Percentiles rank a stretch among this genome's conserved stretches.
These are phyloP conservation scores for Crithidia expoeki DNA, from an alignment of 208 protist species.

Conservation along the genomic window DNA sequence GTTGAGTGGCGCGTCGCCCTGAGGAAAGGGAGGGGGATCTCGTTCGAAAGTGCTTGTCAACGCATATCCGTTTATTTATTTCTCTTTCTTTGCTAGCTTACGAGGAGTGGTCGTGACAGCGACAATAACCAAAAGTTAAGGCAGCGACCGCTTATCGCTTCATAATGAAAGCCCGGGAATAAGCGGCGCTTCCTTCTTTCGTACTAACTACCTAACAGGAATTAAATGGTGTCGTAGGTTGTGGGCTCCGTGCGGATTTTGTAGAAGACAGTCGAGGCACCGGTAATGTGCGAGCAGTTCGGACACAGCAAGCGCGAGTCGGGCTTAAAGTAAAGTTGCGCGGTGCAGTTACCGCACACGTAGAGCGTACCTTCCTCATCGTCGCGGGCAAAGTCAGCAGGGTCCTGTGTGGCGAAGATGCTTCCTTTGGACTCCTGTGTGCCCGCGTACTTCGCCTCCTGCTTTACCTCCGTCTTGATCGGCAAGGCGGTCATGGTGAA, in stretches of 20 bases:
- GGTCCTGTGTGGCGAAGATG: constrained; percentile 19
- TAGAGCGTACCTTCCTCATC: constrained; percentile 66
- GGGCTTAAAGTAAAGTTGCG: constrained; percentile 56
- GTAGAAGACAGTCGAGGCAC: constrained; percentile 90
- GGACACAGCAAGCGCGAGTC: constrained; percentile 73
- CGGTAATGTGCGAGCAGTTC: constrained; percentile 76
- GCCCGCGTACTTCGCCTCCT: constrained; percentile 14
- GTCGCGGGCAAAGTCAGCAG: constrained; percentile 5
- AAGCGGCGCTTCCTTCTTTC: too few species aligned
- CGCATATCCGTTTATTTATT: too few species aligned
- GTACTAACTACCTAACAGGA: too few species aligned
- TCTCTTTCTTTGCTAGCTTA: too few species aligned
- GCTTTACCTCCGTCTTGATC: constrained; percentile 38
- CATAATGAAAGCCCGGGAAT: too few species aligned
- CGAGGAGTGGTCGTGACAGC: too few species aligned
- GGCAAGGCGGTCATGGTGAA: constrained; percentile 11
- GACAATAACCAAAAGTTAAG: too few species aligned
- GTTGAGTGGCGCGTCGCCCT: background rate
- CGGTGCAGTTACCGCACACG: constrained; percentile 84
- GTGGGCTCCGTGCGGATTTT: constrained; percentile 86
- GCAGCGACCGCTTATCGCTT: background rate
- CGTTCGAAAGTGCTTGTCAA: too few species aligned
- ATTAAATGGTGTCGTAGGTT: constrained; percentile 88
- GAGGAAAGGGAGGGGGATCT: too few species aligned
- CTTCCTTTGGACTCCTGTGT: constrained; percentile 40